Percentiles rank a stretch among this genome's conserved stretches.
Evolutionary conservation across 2,329 filamentous ascomycete species (phyloP).

Genomic region (Colletotrichum plurivorum): DNA sequence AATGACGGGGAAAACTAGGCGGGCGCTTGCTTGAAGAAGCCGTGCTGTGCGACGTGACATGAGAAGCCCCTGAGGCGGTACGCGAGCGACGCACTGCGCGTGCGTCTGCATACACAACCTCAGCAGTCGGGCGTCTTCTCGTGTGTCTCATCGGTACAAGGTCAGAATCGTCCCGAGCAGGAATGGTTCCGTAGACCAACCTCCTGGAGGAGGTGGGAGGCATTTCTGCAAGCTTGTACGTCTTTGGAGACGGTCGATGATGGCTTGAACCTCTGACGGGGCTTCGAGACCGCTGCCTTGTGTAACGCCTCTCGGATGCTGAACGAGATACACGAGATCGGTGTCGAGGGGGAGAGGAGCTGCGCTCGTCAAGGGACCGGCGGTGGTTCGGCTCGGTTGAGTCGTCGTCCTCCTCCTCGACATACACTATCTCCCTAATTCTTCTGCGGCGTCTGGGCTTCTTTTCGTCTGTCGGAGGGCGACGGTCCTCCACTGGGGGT

Average conservation of each 20-base stretch:
- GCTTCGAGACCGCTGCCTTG: conserved; percentile 29
- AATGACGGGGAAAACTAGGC: conserved; percentile 27
- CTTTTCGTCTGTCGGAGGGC: conserved; percentile 39
- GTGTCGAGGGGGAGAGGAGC: conserved; percentile 29
- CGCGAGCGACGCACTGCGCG: conserved; percentile 32
- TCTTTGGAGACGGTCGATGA: conserved; percentile 22
- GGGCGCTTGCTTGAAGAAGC: conserved; percentile 35
- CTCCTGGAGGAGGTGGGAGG: conserved; percentile 31
- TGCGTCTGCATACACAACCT: conserved; percentile 32
- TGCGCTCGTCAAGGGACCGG: conserved; percentile 28
- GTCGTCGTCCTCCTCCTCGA: conserved; percentile 34
- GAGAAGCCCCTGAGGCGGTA: conserved; percentile 37
- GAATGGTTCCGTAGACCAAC: background rate
- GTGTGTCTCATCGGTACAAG: conserved; percentile 12
- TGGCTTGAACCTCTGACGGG: conserved; percentile 24
- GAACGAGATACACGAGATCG: conserved; percentile 38
- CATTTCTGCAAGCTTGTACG: conserved; percentile 21
- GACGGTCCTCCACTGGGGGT: conserved; percentile 33
- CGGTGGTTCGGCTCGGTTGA: conserved; percentile 23
- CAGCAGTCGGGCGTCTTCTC: conserved; percentile 21
- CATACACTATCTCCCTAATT: conserved; percentile 32
- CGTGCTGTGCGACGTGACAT: conserved; percentile 40
- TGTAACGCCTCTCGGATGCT: conserved; percentile 30
- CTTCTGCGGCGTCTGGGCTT: conserved; percentile 28
- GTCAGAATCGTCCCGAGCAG: conserved; percentile 18